These are phyloP conservation scores for Naumovozyma dairenensis DNA, from an alignment of 805 yeast species.

Conservation along the genomic window DNA sequence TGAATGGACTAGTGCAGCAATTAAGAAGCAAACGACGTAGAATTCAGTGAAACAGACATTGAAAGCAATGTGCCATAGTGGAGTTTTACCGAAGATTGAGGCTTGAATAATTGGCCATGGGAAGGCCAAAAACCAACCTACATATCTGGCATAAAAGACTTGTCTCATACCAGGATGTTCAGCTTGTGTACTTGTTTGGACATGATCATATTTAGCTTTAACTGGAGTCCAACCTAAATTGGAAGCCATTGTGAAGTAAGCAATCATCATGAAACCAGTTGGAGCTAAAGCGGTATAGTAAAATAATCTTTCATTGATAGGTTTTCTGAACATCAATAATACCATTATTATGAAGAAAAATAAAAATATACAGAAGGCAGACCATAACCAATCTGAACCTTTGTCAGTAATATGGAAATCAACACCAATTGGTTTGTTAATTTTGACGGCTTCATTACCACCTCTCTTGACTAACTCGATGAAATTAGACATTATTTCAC, in stretches of 20 bases:
- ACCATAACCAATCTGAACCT: conserved; percentile 66
- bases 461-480: conserved; percentile 20
- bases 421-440: conserved; percentile 37
- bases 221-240: conserved; percentile 47
- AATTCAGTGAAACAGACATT: conserved; percentile 32
- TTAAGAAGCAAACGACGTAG: conserved; percentile 36
- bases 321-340: conserved; percentile 21
- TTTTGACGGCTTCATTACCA: conserved; percentile 34
- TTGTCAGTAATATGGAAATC: conserved; percentile 48
- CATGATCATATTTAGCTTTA: conserved; percentile 42
- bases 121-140: conserved; percentile 47
- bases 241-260: conserved; percentile 51
- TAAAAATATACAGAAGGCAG: conserved; percentile 43
- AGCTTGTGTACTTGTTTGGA: conserved; percentile 24
- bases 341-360: conserved; percentile 27
- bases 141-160: conserved; percentile 45
- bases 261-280: conserved; percentile 35
- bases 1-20: conserved; percentile 36
- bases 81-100: conserved; percentile 19
- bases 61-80: conserved; percentile 19
- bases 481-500: conserved; percentile 9
- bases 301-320: conserved; percentile 29
- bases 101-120: conserved; percentile 37
- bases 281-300: conserved; percentile 35
- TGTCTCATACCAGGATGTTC: conserved; percentile 36